Base-by-base conservation (phyloP, 2,329 filamentous ascomycete species). In the Spiromastix sp. region DNA sequence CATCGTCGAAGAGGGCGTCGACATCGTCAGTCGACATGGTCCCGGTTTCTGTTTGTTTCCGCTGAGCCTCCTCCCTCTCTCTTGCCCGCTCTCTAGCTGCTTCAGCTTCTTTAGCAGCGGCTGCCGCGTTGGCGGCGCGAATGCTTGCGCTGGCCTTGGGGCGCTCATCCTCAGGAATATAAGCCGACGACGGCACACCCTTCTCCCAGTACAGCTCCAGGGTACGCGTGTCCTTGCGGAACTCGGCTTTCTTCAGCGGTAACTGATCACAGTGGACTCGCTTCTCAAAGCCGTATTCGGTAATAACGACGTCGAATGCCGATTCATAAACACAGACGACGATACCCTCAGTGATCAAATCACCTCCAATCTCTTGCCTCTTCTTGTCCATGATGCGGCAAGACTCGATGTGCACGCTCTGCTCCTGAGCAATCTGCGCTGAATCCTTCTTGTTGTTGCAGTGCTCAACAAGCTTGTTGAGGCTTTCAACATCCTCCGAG, bases 391-490 rank as follows among this genome's bases (percentile, higher is more conserved):
- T 95, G 50, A 78, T 80, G 48, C 91, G 82, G 70, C 91, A 98
- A 4, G 89, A 85, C 58, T 96, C 91, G 44, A 98, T 95, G 64
- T 98, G 91, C 32, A 98, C 86, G 60, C 91, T 96, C 66, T 98
- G 91, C 60, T 98, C 91, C 60, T 98, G 91, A 10, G 91, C 91
- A 52, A 85, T 91, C 64, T 94, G 89, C 1, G 91, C 86, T 9
- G 87, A 96, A 57, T 98, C 91, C 62, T 96, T 98, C 78, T 96
- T 98, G 55, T 84, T 94, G 68, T 98, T 98, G 72, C 85, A 94
- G 48, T 85, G 77, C 61, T 98, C 91, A 6, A 87, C 83, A 33
- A 83, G 93, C 75, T 96, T 98, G 50, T 79, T 79, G 27, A 98
- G 69, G 38, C 71, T 79, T 55, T 98, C 91, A 41, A 91, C 61